Conservation (phyloP, 352 stramenopile species). For the Phytophthora aleatoria region DNA sequence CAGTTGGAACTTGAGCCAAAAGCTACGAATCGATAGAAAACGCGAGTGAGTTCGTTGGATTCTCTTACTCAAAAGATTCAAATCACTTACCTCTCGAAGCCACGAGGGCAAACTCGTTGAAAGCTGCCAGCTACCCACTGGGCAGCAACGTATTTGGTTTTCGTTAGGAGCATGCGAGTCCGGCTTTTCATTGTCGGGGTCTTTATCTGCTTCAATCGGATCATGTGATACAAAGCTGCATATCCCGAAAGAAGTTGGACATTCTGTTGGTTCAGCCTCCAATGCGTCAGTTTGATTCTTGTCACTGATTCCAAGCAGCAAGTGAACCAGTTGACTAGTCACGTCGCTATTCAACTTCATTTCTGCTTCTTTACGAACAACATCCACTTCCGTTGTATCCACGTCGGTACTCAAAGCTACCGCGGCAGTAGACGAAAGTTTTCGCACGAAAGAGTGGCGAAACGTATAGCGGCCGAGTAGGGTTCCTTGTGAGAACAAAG, state of each 20-base stretch:
- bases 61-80: background rate
- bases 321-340: constrained; percentile 25
- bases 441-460: constrained; percentile 30
- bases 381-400: background rate
- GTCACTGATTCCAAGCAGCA: constrained; percentile 10
- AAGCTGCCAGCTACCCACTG: constrained; percentile 17
- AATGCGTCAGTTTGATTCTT: background rate
- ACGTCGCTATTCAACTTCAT: background rate
- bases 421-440: background rate
- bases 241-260: background rate
- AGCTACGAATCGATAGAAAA: constrained; percentile 9
- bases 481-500: constrained; percentile 32
- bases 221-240: constrained; percentile 29
- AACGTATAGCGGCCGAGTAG: constrained; percentile 42
- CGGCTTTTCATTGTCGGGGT: background rate
- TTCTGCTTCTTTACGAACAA: background rate
- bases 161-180: background rate
- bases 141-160: constrained; percentile 15
- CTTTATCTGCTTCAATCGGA: constrained; percentile 4
- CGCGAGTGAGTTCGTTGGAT: background rate
- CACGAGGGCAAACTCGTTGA: constrained; percentile 20
- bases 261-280: background rate
- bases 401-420: background rate
- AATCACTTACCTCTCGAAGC: constrained; percentile 27
- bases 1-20: constrained; percentile 22